Evolutionary conservation across 78 protist species (phyloP).

Genomic region (Anaeramoeba flamelloides): DNA sequence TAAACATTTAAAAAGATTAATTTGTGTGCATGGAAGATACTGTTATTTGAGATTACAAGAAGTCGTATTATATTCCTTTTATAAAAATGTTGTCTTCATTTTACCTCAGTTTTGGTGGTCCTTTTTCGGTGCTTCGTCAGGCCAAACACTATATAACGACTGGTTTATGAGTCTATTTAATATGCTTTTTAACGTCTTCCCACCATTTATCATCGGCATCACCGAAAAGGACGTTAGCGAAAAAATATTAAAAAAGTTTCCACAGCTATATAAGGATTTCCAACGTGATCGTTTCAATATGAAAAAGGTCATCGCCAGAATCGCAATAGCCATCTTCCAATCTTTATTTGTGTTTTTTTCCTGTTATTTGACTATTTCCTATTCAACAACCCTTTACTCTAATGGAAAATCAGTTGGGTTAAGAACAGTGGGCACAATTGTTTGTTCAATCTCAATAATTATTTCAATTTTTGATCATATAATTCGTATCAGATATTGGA

Average conservation of each 20-base stretch:
- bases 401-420: neutral
- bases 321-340: neutral
- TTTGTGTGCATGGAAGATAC: slow-evolving; percentile 66
- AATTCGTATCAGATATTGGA: neutral
- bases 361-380: neutral
- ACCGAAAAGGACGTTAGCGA: slow-evolving; percentile 11
- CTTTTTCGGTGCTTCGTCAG: slow-evolving; percentile 24
- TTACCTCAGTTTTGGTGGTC: slow-evolving; percentile 37
- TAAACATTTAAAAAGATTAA: slow-evolving; percentile 31
- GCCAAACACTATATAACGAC: slow-evolving; percentile 42
- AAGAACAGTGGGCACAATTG: neutral
- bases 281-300: neutral
- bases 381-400: neutral
- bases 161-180: slow-evolving; percentile 35
- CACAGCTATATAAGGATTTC: neutral
- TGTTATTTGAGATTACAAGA: slow-evolving; percentile 23
- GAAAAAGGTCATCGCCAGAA: neutral
- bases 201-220: slow-evolving; percentile 9
- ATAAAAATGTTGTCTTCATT: slow-evolving; percentile 46
- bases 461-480: neutral
- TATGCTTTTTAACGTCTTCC: slow-evolving; percentile 47
- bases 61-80: slow-evolving; percentile 49
- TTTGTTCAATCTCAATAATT: neutral
- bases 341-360: neutral
- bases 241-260: neutral